phyloP scores from a whole-genome alignment of 2,329 filamentous ascomycete species.

The Incumbomyces delicatus region DNA sequence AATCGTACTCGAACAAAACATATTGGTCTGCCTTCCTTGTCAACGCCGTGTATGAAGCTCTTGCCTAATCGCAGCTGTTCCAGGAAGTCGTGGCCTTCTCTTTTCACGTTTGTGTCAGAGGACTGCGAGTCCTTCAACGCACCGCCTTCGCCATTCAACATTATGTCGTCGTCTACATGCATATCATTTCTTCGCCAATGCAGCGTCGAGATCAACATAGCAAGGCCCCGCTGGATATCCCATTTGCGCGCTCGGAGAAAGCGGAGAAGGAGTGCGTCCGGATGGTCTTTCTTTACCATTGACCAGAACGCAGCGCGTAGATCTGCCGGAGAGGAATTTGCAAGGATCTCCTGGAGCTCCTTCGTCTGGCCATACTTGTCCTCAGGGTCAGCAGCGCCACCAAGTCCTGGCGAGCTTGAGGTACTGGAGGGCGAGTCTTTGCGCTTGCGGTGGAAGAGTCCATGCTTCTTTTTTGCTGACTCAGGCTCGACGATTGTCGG shows the following conservation, averaged over 20 bases:
- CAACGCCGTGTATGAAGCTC: conserved; percentile 79
- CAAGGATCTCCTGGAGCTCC: conserved; percentile 72
- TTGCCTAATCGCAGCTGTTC: conserved; percentile 81
- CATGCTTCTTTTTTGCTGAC: conserved; percentile 58
- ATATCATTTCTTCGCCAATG: conserved; percentile 78
- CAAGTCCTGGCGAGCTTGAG: conserved; percentile 29
- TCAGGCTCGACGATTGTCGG: conserved; percentile 17
- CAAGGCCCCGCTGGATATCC: conserved; percentile 84
- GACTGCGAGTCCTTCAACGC: conserved; percentile 54
- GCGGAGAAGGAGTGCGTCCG: conserved; percentile 70
- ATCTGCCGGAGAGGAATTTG: conserved; percentile 64
- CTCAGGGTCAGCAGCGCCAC: conserved; percentile 44
- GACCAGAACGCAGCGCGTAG: conserved; percentile 77
- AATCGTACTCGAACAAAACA: conserved; percentile 75
- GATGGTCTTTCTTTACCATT: conserved; percentile 93
- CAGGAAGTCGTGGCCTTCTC: conserved; percentile 66
- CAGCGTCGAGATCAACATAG: conserved; percentile 92
- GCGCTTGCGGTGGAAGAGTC: conserved; percentile 51
- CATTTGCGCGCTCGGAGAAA: conserved; percentile 75
- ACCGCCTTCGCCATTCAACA: conserved; percentile 62
- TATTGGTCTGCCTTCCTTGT: conserved; percentile 76
- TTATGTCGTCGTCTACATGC: conserved; percentile 82
- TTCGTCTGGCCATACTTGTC: conserved; percentile 92
- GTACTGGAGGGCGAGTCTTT: conserved; percentile 27
- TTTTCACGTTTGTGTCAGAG: conserved; percentile 52